These are phyloP conservation scores for Phytophthora europaea DNA, from an alignment of 352 stramenopile genomes.

Conservation along the genomic window DNA sequence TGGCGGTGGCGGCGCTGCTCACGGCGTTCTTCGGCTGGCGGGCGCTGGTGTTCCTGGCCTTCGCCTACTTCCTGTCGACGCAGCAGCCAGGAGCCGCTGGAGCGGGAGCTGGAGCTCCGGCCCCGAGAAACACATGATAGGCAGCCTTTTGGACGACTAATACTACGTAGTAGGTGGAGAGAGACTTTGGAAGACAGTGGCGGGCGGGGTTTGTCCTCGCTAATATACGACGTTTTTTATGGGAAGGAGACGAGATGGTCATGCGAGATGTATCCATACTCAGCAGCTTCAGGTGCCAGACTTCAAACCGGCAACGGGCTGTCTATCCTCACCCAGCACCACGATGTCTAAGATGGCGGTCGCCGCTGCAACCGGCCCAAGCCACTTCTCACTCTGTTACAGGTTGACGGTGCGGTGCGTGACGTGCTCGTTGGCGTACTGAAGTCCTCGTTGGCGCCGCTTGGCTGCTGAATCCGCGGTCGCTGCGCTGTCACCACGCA, in stretches of 20 bases:
- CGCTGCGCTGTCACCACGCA: slow-evolving; percentile 46
- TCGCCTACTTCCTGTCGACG: slow-evolving; percentile 71
- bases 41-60: slow-evolving; percentile 74
- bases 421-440: slow-evolving; percentile 45
- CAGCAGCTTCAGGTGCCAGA: neutral
- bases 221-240: slow-evolving; percentile 43
- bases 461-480: slow-evolving; percentile 42
- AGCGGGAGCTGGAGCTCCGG: neutral
- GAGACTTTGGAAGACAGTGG: neutral
- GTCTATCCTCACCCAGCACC: no score
- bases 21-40: slow-evolving; percentile 76
- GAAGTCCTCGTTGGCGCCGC: slow-evolving; percentile 47
- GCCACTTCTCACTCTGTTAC: slow-evolving; percentile 7
- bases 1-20: slow-evolving; percentile 66
- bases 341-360: no score
- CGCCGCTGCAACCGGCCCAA: no score
- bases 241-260: neutral
- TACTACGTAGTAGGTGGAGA: neutral
- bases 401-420: slow-evolving; percentile 34
- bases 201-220: neutral
- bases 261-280: no score
- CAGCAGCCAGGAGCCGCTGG: slow-evolving; percentile 44
- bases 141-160: neutral
- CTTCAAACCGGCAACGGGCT: neutral
- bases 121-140: slow-evolving; percentile 27